Base-by-base conservation (phyloP, 2,329 filamentous ascomycete genomes). In the Xylaria arbuscula region DNA sequence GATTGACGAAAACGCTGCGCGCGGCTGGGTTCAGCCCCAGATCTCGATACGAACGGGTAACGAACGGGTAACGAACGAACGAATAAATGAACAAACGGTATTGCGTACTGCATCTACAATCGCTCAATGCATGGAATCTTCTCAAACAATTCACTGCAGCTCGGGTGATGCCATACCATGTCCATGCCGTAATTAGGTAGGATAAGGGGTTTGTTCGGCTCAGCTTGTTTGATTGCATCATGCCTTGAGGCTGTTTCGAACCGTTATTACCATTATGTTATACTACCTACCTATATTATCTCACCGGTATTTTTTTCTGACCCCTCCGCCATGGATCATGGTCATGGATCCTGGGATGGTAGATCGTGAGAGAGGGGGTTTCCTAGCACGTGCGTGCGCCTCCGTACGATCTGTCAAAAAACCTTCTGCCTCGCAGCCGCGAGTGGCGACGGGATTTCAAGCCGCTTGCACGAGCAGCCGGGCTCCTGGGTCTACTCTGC, bases 381-480 rank as follows among this genome's bases (percentile, higher is more conserved):
- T 45, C 40, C 34, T n/a, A 19, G 50, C 55, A 55, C 50, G 50
- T 61, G 63, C 55, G 58, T 32, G 40, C 11, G 40, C 40, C 17
- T 7, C n/a, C 13, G 13, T 24, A 32, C 45, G 32, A 57, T 57
- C 64, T 57, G 34, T 57, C 58, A 58, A 61, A 22, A 36, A 11
- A 19, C 45, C n/a, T 19, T 47, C 45, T 48, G 7, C 45, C 19
- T 48, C 17, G 10, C 10, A 6, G 2, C 11, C 42, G 17, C 8
- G n/a, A 45, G 55, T 57, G 38, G 55, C 55, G 22, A 57, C 55
- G 38, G n/a, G 45, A 56, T 40, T 32, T 40, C 58, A 62, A 45
- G 56, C 22, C 53, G 40, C 13, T 58, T 58, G 56, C 56, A 54
- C 66, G 28, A 50, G 34, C 36, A n/a, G 22, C 24, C 15, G 5